Percentiles rank a stretch among this genome's conserved stretches.
Conservation (phyloP, 345 rosid species). For the Gynandropsis gynandra region DNA sequence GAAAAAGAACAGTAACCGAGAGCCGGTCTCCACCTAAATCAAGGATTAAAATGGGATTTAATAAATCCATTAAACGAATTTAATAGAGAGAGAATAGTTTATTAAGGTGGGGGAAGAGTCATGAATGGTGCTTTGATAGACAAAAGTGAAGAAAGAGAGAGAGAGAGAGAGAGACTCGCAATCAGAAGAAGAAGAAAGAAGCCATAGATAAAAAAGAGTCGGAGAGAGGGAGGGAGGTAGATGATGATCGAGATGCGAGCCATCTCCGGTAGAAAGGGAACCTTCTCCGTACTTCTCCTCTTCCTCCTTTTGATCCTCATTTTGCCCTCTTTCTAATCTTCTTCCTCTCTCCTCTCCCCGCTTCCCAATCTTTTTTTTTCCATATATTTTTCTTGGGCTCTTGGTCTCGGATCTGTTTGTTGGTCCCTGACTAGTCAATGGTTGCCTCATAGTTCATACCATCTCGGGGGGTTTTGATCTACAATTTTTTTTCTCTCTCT, state of each 20-base stretch:
- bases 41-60: not conserved
- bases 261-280: constrained; percentile 43
- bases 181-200: constrained; percentile 13
- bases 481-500: constrained; percentile 27
- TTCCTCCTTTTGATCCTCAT: constrained; percentile 63
- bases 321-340: constrained; percentile 45
- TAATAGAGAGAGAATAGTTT: constrained; percentile 29
- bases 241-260: constrained; percentile 58
- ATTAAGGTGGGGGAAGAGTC: constrained; percentile 14
- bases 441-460: constrained; percentile 12
- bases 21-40: not conserved
- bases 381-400: constrained; percentile 25
- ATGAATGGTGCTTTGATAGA: constrained; percentile 26
- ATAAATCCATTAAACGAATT: not conserved
- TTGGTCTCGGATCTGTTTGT: constrained; percentile 29
- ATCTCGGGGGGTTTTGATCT: constrained; percentile 13
- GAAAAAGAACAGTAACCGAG: not conserved
- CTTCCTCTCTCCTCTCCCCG: not conserved
- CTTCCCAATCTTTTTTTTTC: constrained; percentile 17
- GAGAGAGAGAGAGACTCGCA: not conserved
- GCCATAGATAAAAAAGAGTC: constrained; percentile 11
- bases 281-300: constrained; percentile 57
- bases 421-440: constrained; percentile 13
- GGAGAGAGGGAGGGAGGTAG: constrained; percentile 6
- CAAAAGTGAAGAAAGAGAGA: not conserved